Evolutionary conservation across 108 stramenopile species (phyloP), one percentile per base, ranked within the genome.

Genomic region (Conticribra weissflogii): DNA sequence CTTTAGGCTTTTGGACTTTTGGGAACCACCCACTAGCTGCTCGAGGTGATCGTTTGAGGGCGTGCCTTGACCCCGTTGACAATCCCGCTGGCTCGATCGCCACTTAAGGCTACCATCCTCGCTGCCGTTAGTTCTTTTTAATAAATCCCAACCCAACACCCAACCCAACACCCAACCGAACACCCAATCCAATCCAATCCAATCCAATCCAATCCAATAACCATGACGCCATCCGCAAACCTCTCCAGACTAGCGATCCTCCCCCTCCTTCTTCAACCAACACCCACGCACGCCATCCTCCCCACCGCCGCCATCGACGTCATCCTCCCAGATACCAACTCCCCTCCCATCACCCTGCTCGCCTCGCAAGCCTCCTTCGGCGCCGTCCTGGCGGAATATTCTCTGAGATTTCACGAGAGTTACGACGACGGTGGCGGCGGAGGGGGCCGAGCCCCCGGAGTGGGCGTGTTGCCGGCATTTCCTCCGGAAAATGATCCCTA

Each of bases 321-420:
- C 0, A 33, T 34, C 34, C 18, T 53, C 2, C 65, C 72, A 2
- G 46, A 55, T 25, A 67, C 66, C 64, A 31, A 59, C 24, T 5
- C 32, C 22, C 27, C 68, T 3, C 21, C 28, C 3, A 23, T 34
- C 34, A 56, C 85, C 17, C 76, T 88, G 29, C 71, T 89, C 36
- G 85, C 85, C 5, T 89, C 89, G 8, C 89, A 95, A 68, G 94
- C 94, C 4, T 74, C 56, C 21, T 95, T 89, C 74, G 91, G 89
- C 8, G 8, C 65, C 3, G 17, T 41, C 1, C 71, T 61, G 7
- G 49, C 59, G 2, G 15, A 16, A 15, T 74, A 51, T 34, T 14
- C 22, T 21, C 22, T 70, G 16, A 52, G 79, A 1, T 16, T 24
- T 33, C 25, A n/a, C n/a, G n/a, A n/a, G n/a, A n/a, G n/a, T n/a